Evolutionary conservation across 192 early-diverging fungal genomes (phyloP).

Genomic region (Gryganskiella cystojenkinii): DNA sequence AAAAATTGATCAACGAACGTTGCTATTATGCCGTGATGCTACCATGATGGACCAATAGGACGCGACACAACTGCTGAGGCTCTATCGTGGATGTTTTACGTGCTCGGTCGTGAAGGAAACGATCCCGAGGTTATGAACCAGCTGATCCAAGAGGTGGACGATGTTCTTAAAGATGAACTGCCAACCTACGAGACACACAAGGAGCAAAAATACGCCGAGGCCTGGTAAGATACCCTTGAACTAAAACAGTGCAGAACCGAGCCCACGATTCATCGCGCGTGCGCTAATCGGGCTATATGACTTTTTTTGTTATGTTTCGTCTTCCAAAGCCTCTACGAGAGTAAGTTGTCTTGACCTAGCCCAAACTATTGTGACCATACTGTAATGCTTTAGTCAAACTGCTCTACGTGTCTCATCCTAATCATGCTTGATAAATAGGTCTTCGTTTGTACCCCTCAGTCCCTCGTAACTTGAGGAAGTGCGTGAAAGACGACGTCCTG

Average conservation of each 20-base stretch:
- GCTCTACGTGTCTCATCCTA: not conserved
- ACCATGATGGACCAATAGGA: conserved; percentile 38
- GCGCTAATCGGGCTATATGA: too few relatives aligned
- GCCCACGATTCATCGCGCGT: too few relatives aligned
- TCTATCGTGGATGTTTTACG: conserved; percentile 64
- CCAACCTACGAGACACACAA: conserved; percentile 40
- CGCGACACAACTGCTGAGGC: conserved; percentile 68
- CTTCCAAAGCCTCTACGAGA: conserved; percentile 19
- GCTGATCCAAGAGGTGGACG: conserved; percentile 48
- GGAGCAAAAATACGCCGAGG: conserved; percentile 30
- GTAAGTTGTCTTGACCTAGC: too few relatives aligned
- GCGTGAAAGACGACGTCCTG: conserved; percentile 65
- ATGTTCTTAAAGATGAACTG: conserved; percentile 1
- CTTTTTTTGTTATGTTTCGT: not conserved
- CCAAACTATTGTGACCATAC: too few relatives aligned
- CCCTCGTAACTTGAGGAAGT: conserved; percentile 64
- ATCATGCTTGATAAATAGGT: too few relatives aligned
- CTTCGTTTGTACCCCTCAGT: conserved; percentile 74
- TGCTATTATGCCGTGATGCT: too few relatives aligned
- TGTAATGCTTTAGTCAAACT: too few relatives aligned
- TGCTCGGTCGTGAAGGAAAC: conserved; percentile 33
- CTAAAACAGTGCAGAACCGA: too few relatives aligned
- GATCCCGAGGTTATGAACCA: conserved; percentile 30
- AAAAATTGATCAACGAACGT: too few relatives aligned
- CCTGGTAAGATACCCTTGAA: conserved; percentile 39